These are phyloP conservation scores for Naganishia vishniacii DNA, from an alignment of 768 basidiomycete genomes.

Conservation along the genomic window DNA sequence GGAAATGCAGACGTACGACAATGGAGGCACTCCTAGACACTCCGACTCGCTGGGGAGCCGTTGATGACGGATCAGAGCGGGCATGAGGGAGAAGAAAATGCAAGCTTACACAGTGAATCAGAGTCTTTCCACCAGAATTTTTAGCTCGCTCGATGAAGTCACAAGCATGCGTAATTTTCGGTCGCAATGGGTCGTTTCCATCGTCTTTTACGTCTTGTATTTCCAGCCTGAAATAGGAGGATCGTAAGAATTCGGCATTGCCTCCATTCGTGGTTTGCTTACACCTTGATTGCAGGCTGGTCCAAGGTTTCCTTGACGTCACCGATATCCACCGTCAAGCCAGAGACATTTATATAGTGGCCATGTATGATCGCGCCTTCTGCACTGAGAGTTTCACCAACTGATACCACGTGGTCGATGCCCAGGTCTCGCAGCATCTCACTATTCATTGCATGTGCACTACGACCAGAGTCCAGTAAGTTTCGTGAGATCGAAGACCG, in stretches of 20 bases:
- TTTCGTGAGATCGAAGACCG: slow-evolving; percentile 21
- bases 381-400: slow-evolving; percentile 86
- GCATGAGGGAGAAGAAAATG: background rate
- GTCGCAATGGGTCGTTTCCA: slow-evolving; percentile 88
- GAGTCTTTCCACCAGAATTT: slow-evolving; percentile 73
- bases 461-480: slow-evolving; percentile 42
- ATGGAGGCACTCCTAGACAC: slow-evolving; percentile 91
- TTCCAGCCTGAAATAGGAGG: slow-evolving; percentile 36
- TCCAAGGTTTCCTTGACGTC: background rate
- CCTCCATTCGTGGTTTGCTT: background rate
- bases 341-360: slow-evolving; percentile 19
- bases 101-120: slow-evolving; percentile 72
- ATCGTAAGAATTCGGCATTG: background rate
- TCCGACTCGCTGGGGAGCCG: slow-evolving; percentile 64
- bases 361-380: slow-evolving; percentile 20
- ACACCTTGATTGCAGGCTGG: slow-evolving; percentile 20
- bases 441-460: slow-evolving; percentile 88
- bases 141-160: slow-evolving; percentile 89
- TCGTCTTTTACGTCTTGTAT: slow-evolving; percentile 70
- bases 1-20: slow-evolving; percentile 56
- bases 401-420: slow-evolving; percentile 93
- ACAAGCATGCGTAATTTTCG: slow-evolving; percentile 78
- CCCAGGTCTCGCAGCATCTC: slow-evolving; percentile 94
- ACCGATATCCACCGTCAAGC: background rate
- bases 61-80: background rate